Conservation (phyloP, 176 grass and related monocot species). For the Urochloa ruziziensis region DNA sequence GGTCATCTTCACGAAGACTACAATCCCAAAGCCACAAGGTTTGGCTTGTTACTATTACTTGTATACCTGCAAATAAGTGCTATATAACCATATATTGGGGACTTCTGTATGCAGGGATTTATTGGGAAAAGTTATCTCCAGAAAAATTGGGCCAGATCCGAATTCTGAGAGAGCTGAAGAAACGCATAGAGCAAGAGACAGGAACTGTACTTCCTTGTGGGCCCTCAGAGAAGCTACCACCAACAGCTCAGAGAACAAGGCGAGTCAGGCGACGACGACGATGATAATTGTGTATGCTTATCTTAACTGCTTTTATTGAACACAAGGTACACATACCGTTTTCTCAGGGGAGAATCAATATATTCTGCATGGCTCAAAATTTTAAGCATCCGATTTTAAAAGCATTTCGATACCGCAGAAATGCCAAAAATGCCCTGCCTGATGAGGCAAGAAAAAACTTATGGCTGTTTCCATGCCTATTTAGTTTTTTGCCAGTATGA, state of each 20-base stretch:
- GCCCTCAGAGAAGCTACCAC: slow-evolving; percentile 87
- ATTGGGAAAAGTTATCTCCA: slow-evolving; percentile 94
- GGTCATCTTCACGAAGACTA: slow-evolving; percentile 80
- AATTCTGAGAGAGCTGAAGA: slow-evolving; percentile 80
- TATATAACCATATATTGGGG: background rate
- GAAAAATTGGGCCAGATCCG: slow-evolving; percentile 83
- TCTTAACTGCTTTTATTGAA: slow-evolving; percentile 14
- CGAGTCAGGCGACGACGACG: background rate
- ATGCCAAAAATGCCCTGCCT: background rate
- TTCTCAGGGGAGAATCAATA: background rate
- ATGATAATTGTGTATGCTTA: slow-evolving; percentile 5
- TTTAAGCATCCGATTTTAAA: background rate
- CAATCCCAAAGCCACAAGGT: slow-evolving; percentile 94
- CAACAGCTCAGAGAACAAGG: slow-evolving; percentile 59
- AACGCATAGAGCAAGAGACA: slow-evolving; percentile 73
- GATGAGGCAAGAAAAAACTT: background rate
- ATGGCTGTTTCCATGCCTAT: background rate
- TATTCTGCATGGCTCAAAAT: background rate
- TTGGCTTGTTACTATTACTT: background rate
- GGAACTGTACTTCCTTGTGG: slow-evolving; percentile 66
- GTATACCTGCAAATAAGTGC: background rate
- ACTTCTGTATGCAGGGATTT: slow-evolving; percentile 60
- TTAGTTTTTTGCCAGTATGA: background rate
- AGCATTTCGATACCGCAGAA: background rate
- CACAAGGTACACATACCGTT: background rate